A percentile compares a stretch with the other conserved stretches of the same genome.
Evolutionary conservation across 148 eudicot genomes (phyloP).

Genomic region (Heliamphora exappendiculata): DNA sequence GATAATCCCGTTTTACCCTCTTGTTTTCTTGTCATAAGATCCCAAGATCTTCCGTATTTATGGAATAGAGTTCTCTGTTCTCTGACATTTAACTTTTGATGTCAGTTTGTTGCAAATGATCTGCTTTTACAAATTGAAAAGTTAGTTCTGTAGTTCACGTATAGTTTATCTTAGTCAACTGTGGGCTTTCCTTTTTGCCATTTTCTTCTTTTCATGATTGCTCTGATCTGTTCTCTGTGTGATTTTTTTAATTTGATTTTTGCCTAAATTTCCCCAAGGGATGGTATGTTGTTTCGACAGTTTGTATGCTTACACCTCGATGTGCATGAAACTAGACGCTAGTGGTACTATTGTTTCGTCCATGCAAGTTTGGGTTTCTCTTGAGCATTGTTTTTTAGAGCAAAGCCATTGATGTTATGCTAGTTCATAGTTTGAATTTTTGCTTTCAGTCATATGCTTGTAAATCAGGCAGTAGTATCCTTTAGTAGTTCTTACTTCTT

Average conservation of each 20-base stretch:
- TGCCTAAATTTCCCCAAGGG: background rate
- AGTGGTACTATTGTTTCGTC: background rate
- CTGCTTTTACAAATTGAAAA: background rate
- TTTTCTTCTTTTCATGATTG: background rate
- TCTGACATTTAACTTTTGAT: background rate
- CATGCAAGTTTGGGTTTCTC: background rate
- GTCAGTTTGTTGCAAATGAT: background rate
- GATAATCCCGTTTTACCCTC: background rate
- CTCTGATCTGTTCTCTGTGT: background rate
- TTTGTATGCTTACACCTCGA: background rate
- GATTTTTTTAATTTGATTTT: background rate
- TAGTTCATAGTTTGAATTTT: background rate
- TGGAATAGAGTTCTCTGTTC: background rate
- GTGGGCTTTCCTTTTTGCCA: background rate
- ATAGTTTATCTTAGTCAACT: background rate
- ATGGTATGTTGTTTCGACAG: background rate
- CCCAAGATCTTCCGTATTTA: constrained; percentile 4
- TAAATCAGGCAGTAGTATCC: background rate
- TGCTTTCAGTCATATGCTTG: background rate
- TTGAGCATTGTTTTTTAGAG: background rate
- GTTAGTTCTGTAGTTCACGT: background rate
- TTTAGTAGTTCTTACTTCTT: no score
- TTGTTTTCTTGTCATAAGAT: constrained; percentile 1
- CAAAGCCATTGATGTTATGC: background rate
- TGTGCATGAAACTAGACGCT: background rate